A percentile compares a stretch with the other conserved stretches of the same genome.
These are phyloP conservation scores for Brassica nigra DNA, from an alignment of 345 rosid species.

Conservation along the genomic window DNA sequence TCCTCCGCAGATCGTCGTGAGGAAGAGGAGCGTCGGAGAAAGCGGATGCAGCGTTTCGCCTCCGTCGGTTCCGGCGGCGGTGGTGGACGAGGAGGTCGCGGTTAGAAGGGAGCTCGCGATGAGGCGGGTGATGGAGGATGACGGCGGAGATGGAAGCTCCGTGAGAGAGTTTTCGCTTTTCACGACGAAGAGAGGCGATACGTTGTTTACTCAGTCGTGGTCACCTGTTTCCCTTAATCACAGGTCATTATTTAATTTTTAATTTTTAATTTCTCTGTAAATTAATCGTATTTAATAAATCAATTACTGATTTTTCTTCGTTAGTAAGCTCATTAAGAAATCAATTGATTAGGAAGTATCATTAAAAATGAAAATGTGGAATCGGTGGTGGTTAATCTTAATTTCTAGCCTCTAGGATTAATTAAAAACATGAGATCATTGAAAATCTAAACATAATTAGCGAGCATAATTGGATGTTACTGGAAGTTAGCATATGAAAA, in stretches of 20 bases:
- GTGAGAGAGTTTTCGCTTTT: slow-evolving; percentile 59
- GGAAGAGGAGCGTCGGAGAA: slow-evolving; percentile 48
- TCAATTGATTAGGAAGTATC: no score
- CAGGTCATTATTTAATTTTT: slow-evolving; percentile 49
- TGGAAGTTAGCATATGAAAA: no score
- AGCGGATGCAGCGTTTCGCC: slow-evolving; percentile 17
- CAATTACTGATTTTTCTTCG: not conserved
- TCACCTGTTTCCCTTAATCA: slow-evolving; percentile 52
- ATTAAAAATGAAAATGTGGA: not conserved
- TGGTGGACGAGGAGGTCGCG: slow-evolving; percentile 64
- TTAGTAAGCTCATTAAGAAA: not conserved
- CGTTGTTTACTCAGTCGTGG: slow-evolving; percentile 86
- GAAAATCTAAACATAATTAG: no score
- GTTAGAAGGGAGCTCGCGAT: slow-evolving; percentile 66
- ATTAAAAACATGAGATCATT: not conserved
- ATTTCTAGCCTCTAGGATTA: not conserved
- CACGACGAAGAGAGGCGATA: slow-evolving; percentile 60
- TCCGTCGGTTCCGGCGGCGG: slow-evolving; percentile 27
- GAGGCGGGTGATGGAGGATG: slow-evolving; percentile 60
- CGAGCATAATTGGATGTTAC: no score
- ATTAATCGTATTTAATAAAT: not conserved
- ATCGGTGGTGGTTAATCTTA: not conserved
- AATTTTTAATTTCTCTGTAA: not conserved
- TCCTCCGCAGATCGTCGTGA: slow-evolving; percentile 51
- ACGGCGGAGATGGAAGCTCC: slow-evolving; percentile 46